Conservation (phyloP, 345 rosid genomes). For the Crucihimalaya himalaica region DNA sequence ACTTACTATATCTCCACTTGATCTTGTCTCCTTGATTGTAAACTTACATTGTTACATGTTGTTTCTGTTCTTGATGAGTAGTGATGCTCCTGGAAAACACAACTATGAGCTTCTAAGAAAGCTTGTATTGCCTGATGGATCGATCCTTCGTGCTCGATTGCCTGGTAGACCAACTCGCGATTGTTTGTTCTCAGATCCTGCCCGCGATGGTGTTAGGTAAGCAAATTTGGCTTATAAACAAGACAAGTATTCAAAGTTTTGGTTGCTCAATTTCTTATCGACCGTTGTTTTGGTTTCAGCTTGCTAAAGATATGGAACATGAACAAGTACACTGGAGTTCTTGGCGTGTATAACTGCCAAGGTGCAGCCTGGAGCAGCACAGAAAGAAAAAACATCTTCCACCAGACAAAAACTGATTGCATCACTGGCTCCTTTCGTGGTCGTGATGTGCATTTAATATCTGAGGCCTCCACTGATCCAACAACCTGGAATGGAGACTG, state of each 20-base stretch:
- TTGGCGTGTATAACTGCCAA: slow-evolving; percentile 94
- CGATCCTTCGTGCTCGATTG: slow-evolving; percentile 76
- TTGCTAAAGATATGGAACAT: slow-evolving; percentile 97
- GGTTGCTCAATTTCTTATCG: neutral
- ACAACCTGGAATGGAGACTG: slow-evolving; percentile 61
- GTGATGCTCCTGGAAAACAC: slow-evolving; percentile 95
- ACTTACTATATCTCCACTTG: neutral
- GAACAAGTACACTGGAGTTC: slow-evolving; percentile 91
- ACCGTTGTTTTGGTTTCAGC: slow-evolving; percentile 48
- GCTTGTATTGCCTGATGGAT: slow-evolving; percentile 87
- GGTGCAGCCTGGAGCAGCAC: slow-evolving; percentile 91
- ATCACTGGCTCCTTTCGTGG: slow-evolving; percentile 61
- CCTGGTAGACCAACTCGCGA: slow-evolving; percentile 93
- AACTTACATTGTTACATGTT: slow-evolving; percentile 11
- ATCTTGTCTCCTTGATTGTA: neutral
- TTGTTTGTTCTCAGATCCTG: slow-evolving; percentile 81
- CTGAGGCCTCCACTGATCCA: slow-evolving; percentile 66
- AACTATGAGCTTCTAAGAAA: slow-evolving; percentile 77
- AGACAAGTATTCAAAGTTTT: neutral
- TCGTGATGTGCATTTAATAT: slow-evolving; percentile 76
- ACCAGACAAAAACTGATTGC: slow-evolving; percentile 52
- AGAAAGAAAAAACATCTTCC: slow-evolving; percentile 77
- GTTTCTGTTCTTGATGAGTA: slow-evolving; percentile 37
- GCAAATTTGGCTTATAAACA: neutral
- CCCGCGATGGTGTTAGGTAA: slow-evolving; percentile 86